Evolutionary conservation across 1,284 basidiomycete genomes (phyloP), one percentile per base, ranked within the genome.

Genomic region (Butyriboletus appendiculatus): DNA sequence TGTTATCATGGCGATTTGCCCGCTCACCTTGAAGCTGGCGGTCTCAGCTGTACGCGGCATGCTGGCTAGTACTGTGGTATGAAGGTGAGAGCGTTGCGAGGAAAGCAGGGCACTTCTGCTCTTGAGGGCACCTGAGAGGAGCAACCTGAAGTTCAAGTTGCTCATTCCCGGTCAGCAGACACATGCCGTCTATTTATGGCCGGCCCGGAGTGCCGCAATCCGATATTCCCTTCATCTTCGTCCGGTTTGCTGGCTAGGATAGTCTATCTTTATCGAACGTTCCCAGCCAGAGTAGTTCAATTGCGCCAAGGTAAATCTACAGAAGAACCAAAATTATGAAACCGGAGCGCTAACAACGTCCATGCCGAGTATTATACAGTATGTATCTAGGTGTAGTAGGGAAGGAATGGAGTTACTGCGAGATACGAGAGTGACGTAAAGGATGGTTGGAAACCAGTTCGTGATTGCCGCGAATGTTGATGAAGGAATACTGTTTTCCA

Each of bases 21-120:
- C 3, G 12, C 56, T 58, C 61, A 83, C 86, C 74, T 80, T 82
- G 73, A 84, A 89, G 59, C 81, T 81, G 0, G 84, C 77, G 4
- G 87, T 88, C 63, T 86, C 86, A 62, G 81, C 67, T 39, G 81
- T 77, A 61, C 81, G 80, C 55, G 85, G 81, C 87, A 89, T 88
- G 45, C 48, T 72, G 62, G 53, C 43, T 55, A 43, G 30, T 42
- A 26, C 14, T 46, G 50, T 59, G 16, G 50, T 55, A 34, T 55
- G 43, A 39, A 64, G 40, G 45, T 32, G 20, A 15, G 37, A 39
- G 30, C 20, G 54, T 30, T 33, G 51, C 1, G n/a, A 42, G 32
- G 39, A 53, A 45, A 49, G 24, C 16, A 42, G 16, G 14, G 30
- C 4, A n/a, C 37, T 45, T 35, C 34, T 38, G 40, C 35, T 37